These are phyloP conservation scores for Acanthamoeba lenticulata DNA, from an alignment of 208 protist genomes.

Conservation along the genomic window DNA sequence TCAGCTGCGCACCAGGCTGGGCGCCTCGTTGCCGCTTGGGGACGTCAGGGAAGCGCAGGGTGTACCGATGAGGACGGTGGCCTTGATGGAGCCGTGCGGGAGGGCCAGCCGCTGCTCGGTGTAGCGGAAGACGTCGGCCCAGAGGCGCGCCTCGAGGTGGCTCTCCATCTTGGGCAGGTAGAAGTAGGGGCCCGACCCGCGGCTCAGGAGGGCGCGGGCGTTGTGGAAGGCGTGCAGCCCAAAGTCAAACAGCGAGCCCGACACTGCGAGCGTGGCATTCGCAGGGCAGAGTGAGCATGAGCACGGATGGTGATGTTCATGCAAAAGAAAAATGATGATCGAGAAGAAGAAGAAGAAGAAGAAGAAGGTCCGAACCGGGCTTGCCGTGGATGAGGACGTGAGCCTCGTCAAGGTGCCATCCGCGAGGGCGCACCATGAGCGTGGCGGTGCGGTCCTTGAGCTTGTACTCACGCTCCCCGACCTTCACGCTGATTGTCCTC, in stretches of 20 bases:
- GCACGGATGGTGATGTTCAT: too few relatives aligned
- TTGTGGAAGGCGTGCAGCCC: slow-evolving; percentile 88
- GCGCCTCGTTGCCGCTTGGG: not conserved
- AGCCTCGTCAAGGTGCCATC: slow-evolving; percentile 84
- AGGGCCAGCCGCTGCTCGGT: slow-evolving; percentile 69
- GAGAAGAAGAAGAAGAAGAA: not conserved
- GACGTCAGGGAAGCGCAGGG: not conserved
- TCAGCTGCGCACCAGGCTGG: too few relatives aligned
- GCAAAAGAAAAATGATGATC: too few relatives aligned
- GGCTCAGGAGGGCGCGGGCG: slow-evolving; percentile 4
- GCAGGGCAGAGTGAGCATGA: not conserved
- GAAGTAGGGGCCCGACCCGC: slow-evolving; percentile 82
- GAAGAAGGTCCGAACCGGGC: not conserved
- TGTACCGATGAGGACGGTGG: slow-evolving; percentile 83
- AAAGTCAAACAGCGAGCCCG: slow-evolving; percentile 86
- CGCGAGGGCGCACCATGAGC: slow-evolving; percentile 82
- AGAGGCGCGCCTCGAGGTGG: slow-evolving; percentile 80
- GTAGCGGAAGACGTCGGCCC: slow-evolving; percentile 79
- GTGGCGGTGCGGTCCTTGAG: slow-evolving; percentile 79
- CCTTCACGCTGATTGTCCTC: slow-evolving; percentile 71
- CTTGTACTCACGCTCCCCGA: slow-evolving; percentile 79
- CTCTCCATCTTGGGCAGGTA: slow-evolving; percentile 83
- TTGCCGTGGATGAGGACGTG: slow-evolving; percentile 83
- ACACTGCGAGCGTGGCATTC: slow-evolving; percentile 53
- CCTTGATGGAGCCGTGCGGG: slow-evolving; percentile 76